Evolutionary conservation across 768 basidiomycete genomes (phyloP).

Genomic region (Glaciozyma martinii): DNA sequence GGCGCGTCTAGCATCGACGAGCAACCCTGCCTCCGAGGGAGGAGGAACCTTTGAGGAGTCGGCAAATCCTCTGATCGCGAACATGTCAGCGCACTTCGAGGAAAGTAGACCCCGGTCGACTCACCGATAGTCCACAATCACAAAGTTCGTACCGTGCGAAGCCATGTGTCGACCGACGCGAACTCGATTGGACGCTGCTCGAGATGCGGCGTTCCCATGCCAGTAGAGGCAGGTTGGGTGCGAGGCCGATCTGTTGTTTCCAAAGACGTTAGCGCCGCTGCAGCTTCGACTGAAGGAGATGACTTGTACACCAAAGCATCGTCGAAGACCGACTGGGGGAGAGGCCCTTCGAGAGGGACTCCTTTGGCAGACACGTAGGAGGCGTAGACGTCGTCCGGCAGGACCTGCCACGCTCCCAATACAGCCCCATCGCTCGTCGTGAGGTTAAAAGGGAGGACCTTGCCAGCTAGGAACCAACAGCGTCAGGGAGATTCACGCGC

Average conservation of each 20-base stretch:
- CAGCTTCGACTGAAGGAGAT: too few relatives aligned
- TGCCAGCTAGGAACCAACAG: conserved; percentile 51
- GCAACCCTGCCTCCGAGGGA: conserved; percentile 67
- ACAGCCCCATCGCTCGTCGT: conserved; percentile 65
- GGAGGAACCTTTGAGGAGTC: conserved; percentile 59
- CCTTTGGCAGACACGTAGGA: conserved; percentile 36
- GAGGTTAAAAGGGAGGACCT: conserved; percentile 63
- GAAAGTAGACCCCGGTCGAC: neutral
- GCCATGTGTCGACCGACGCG: conserved; percentile 40
- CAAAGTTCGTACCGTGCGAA: conserved; percentile 61
- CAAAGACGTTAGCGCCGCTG: neutral
- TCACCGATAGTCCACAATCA: conserved; percentile 74
- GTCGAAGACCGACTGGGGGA: conserved; percentile 34
- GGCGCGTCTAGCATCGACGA: conserved; percentile 60
- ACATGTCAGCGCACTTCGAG: neutral
- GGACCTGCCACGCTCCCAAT: conserved; percentile 77
- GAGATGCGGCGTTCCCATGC: conserved; percentile 80
- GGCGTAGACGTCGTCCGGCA: conserved; percentile 59
- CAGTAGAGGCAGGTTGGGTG: conserved; percentile 82
- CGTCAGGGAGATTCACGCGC: too few relatives aligned
- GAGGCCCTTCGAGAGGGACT: conserved; percentile 34
- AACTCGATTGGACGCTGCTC: conserved; percentile 61
- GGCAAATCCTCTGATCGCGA: conserved; percentile 53
- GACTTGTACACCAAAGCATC: conserved; percentile 21
- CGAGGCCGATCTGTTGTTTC: conserved; percentile 37